Conservation (phyloP, 2,329 filamentous ascomycete species). For the Samsoniella hepiali region DNA sequence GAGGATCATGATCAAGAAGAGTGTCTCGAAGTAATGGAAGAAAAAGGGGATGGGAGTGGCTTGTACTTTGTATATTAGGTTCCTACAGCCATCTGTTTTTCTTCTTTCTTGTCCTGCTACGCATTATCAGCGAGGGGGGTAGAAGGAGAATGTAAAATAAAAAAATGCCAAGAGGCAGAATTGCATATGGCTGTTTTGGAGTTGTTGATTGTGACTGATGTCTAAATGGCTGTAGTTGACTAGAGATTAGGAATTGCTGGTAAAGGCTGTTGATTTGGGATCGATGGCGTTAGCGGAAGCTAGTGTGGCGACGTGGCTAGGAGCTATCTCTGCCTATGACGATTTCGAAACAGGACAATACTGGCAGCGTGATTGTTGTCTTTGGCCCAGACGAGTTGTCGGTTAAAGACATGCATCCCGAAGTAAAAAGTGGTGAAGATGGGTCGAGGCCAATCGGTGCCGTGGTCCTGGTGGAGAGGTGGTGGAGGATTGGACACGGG, state of each 20-base stretch:
- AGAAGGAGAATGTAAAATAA: constrained; percentile 9
- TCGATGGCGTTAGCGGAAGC: too few relatives aligned
- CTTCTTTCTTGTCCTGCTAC: not conserved
- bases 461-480: too few relatives aligned
- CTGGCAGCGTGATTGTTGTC: too few relatives aligned
- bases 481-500: too few relatives aligned
- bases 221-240: not conserved
- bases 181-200: not conserved
- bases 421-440: too few relatives aligned
- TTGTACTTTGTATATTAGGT: constrained; percentile 16
- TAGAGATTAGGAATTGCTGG: not conserved
- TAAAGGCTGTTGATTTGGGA: not conserved
- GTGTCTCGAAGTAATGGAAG: constrained; percentile 26
- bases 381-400: too few relatives aligned
- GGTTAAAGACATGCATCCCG: too few relatives aligned
- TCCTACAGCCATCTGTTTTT: not conserved
- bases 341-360: too few relatives aligned
- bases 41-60: not conserved
- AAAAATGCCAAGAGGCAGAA: not conserved
- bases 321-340: too few relatives aligned
- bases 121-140: not conserved
- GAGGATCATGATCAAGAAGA: constrained; percentile 37
- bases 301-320: too few relatives aligned
- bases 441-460: too few relatives aligned
- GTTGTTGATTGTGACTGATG: not conserved